A percentile compares a stretch with the other conserved stretches of the same genome.
Evolutionary conservation across 2,329 filamentous ascomycete species (phyloP).

Genomic region (Dactylellina parvicollis): DNA sequence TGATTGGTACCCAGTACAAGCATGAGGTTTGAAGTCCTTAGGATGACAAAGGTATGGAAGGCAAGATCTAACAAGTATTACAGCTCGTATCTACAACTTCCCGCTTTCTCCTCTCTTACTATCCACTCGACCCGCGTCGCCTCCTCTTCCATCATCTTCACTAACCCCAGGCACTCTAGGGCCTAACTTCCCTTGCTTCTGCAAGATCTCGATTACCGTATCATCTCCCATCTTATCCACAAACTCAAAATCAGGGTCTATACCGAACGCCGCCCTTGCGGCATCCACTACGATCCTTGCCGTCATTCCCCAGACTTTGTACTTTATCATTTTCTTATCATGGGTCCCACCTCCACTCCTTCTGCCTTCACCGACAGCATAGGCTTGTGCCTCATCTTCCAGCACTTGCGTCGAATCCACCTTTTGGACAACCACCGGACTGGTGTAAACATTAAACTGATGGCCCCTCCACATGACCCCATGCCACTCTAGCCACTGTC

Average conservation of each 20-base stretch:
- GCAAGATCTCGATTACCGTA: conserved; percentile 70
- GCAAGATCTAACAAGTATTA: too few relatives aligned
- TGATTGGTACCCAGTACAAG: too few relatives aligned
- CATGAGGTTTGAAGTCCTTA: too few relatives aligned
- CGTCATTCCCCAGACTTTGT: conserved; percentile 95
- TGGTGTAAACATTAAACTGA: conserved; percentile 50
- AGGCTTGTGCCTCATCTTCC: conserved; percentile 52
- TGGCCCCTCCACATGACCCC: conserved; percentile 72
- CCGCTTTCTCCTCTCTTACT: conserved; percentile 35
- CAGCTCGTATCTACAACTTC: conserved; percentile 35
- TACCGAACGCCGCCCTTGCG: conserved; percentile 81
- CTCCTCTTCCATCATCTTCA: conserved; percentile 39
- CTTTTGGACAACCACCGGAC: conserved; percentile 48
- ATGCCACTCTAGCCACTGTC: conserved; percentile 82
- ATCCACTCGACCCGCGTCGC: conserved; percentile 21
- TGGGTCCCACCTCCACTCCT: conserved; percentile 59
- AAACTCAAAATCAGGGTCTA: conserved; percentile 85
- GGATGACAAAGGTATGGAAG: too few relatives aligned
- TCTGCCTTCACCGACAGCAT: conserved; percentile 62
- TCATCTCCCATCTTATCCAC: conserved; percentile 74
- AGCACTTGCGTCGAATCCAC: conserved; percentile 26
- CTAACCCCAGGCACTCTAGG: conserved; percentile 59
- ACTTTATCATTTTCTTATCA: conserved; percentile 63
- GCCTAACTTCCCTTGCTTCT: conserved; percentile 68
- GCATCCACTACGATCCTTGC: conserved; percentile 88